Percentiles rank a stretch among this genome's conserved stretches.
Evolutionary conservation across 345 rosid species (phyloP).

Genomic region (Angophora floribunda): DNA sequence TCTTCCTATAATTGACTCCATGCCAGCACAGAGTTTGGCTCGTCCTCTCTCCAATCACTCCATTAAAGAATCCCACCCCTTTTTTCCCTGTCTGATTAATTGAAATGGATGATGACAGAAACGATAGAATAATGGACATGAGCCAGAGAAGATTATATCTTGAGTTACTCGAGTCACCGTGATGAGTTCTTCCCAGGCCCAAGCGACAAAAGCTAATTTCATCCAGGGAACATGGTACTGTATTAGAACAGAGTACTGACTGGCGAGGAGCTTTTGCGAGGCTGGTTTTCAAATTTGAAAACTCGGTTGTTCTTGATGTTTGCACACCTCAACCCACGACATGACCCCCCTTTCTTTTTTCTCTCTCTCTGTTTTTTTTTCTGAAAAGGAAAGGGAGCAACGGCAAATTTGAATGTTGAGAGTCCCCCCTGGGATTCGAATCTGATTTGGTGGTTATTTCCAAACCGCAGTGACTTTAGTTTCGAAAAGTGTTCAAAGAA

Average conservation of each 20-base stretch:
- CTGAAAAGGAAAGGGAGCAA: neutral
- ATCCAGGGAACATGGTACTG: neutral
- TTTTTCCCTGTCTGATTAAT: neutral
- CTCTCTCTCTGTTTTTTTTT: neutral
- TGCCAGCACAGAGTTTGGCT: neutral
- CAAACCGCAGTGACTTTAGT: neutral
- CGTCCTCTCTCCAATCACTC: neutral
- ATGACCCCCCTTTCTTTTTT: neutral
- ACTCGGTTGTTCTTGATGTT: neutral
- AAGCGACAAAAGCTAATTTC: neutral
- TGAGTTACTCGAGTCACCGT: neutral
- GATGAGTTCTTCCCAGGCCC: neutral
- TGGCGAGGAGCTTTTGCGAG: neutral
- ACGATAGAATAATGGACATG: neutral
- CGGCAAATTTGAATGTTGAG: neutral
- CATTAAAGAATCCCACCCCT: neutral
- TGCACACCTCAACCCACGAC: neutral
- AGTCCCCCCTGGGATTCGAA: neutral
- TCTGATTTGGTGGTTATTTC: neutral
- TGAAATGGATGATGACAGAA: neutral
- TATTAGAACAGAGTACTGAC: neutral
- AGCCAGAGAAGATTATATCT: neutral
- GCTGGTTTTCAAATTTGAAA: neutral
- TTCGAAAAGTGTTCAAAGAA: neutral
- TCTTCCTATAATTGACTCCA: neutral